Base-by-base conservation (phyloP, 1,284 basidiomycete genomes). In the Fomitopsis betulina region DNA sequence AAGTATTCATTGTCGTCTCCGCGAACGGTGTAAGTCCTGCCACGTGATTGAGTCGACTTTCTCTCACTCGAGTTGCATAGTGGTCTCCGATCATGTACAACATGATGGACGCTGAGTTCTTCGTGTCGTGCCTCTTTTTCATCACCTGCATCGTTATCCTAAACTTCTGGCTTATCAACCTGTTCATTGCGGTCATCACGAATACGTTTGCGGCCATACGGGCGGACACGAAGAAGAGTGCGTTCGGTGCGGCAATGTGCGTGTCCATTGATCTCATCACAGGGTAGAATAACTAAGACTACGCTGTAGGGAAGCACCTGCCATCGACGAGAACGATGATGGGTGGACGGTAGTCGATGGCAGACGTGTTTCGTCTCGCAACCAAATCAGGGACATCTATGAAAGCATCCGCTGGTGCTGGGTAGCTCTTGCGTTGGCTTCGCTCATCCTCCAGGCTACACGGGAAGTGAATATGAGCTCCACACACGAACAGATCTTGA, bases 151-250 rank as follows among this genome's bases (percentile, higher is more conserved):
- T 95, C 60, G 76, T 96, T 62, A 82, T 96, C 10, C 80, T 96
- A 64, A 96, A 96, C 72, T 93, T 96, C 69, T 96, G 94, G 93
- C 78, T 98, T 58, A 90, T 96, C 78, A 96, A 97, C 71, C 75
- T 97, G 59, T 93, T 98, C 71, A 94, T 98, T 59, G 96, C 96
- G 32, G 96, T 98, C 45, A 97, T 98, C 65, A 95, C 95, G 45
- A 94, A 95, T 71, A 94, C 93, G 0, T 99, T 99, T 72, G 88
- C 87, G 25, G 92, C 91, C 15, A 96, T 98, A 61, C 82, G 94
- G 21, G 83, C 87, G 6, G 87, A 93, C 65, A 98, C 96, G 1
- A 87, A 91, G 71, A 91, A 89, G 71, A 96, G 93, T 71, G 96
- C 96, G 0, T 99, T 98, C 70, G 93, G 93, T 57, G 94, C 93